Evolutionary conservation across 1,284 basidiomycete species (phyloP).

Genomic region (Bondarzewia mesenterica): DNA sequence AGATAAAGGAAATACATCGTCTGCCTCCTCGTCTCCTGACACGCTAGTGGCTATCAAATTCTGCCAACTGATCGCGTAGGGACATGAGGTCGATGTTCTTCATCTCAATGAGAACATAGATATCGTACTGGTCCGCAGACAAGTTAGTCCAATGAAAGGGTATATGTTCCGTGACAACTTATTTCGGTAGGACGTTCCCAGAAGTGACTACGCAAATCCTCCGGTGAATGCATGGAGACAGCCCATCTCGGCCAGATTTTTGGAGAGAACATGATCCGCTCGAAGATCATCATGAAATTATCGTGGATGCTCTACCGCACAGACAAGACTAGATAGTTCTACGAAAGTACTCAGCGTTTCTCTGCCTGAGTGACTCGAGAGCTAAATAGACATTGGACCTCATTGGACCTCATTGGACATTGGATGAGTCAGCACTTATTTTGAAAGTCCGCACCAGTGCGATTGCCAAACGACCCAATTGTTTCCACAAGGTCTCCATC

Average conservation of each 20-base stretch:
- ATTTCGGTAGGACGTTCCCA: constrained; percentile 27
- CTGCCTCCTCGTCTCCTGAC: too few relatives aligned
- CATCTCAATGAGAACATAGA: constrained; percentile 26
- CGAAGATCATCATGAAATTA: constrained; percentile 16
- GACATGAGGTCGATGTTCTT: constrained; percentile 12
- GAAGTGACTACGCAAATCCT: constrained; percentile 26
- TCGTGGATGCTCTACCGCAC: too few relatives aligned
- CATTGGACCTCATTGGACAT: too few relatives aligned
- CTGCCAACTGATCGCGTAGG: constrained; percentile 16
- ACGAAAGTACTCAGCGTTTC: too few relatives aligned
- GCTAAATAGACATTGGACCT: too few relatives aligned
- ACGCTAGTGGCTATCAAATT: constrained; percentile 17
- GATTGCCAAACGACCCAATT: too few relatives aligned
- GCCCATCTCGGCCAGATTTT: constrained; percentile 14
- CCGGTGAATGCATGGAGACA: constrained; percentile 25
- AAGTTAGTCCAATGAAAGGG: not conserved
- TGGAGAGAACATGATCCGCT: constrained; percentile 18
- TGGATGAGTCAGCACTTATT: too few relatives aligned
- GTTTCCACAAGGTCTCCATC: too few relatives aligned
- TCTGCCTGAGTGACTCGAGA: too few relatives aligned
- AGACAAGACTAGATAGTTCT: too few relatives aligned
- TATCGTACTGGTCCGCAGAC: constrained; percentile 19
- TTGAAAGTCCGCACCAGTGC: too few relatives aligned
- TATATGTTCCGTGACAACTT: constrained; percentile 3
- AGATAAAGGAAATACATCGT: too few relatives aligned